phyloP scores from a whole-genome alignment of 2,329 filamentous ascomycete species.

The Aspergillus transmontanensis region DNA sequence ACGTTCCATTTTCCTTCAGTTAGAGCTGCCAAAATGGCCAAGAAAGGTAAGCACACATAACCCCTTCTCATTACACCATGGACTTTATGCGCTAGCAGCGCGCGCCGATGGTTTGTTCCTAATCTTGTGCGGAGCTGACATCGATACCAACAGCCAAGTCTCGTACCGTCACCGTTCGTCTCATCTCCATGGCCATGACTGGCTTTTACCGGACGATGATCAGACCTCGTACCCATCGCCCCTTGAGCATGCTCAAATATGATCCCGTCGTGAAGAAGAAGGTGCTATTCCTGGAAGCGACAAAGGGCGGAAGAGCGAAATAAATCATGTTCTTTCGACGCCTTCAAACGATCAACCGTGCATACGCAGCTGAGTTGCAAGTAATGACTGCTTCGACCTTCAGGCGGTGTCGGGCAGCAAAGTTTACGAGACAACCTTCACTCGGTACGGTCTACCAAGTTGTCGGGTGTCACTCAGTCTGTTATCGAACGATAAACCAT shows the following conservation, averaged over 20 bases:
- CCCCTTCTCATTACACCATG: too few species aligned
- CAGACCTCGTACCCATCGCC: conserved; percentile 76
- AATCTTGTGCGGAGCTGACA: conserved; percentile 7
- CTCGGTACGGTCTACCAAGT: neutral
- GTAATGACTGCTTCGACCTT: neutral
- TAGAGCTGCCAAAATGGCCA: conserved; percentile 41
- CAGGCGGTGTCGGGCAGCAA: neutral
- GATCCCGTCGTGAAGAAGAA: conserved; percentile 96
- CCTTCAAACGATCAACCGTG: neutral
- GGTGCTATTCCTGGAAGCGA: conserved; percentile 93
- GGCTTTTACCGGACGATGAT: conserved; percentile 94
- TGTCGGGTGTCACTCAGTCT: neutral
- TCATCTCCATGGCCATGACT: conserved; percentile 98
- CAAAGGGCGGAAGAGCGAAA: conserved; percentile 67
- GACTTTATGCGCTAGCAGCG: neutral
- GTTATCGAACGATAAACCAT: conserved; percentile 20
- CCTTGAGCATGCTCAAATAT: conserved; percentile 98
- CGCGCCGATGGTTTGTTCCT: neutral
- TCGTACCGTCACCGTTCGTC: conserved; percentile 87
- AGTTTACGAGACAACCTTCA: neutral
- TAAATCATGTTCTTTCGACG: conserved; percentile 21
- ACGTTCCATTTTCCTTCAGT: neutral
- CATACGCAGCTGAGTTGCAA: neutral
- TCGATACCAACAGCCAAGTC: conserved; percentile 69
- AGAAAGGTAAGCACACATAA: conserved; percentile 41